These are phyloP conservation scores for Gamarada debralockiae DNA, from an alignment of 495 filamentous ascomycete genomes.

Conservation along the genomic window DNA sequence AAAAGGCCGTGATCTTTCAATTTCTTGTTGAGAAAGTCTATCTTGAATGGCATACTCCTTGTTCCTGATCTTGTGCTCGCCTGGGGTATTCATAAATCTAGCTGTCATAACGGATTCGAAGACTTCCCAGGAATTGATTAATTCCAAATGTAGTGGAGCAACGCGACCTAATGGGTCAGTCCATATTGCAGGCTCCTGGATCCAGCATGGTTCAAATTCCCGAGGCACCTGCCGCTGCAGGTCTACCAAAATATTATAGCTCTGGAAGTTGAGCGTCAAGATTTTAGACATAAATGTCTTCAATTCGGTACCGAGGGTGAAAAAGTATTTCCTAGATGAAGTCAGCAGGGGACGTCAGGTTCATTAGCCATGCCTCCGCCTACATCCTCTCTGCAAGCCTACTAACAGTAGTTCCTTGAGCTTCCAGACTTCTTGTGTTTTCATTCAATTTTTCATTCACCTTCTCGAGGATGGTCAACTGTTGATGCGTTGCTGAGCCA, in stretches of 20 bases:
- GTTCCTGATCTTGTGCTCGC: neutral
- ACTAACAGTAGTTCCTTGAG: too few relatives aligned
- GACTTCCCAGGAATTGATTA: constrained; percentile 11
- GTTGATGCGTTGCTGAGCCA: too few relatives aligned
- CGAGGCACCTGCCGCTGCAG: constrained; percentile 1
- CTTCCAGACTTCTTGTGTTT: too few relatives aligned
- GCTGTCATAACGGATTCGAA: neutral
- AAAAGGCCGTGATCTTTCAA: neutral
- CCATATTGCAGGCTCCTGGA: constrained; percentile 2
- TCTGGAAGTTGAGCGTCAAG: constrained; percentile 2
- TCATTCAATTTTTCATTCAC: too few relatives aligned
- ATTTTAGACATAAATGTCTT: constrained; percentile 3
- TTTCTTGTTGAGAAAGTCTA: neutral
- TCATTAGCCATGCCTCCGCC: too few relatives aligned
- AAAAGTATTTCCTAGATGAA: too few relatives aligned
- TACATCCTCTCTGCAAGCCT: too few relatives aligned
- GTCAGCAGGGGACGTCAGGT: too few relatives aligned
- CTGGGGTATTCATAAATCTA: neutral
- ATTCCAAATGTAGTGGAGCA: constrained; percentile 7
- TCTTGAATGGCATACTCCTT: constrained; percentile 7
- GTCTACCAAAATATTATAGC: constrained; percentile 1
- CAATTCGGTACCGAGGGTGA: constrained; percentile 1
- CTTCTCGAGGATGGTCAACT: too few relatives aligned
- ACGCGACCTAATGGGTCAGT: constrained; percentile 8
- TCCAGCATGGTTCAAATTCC: too few relatives aligned